phyloP scores from a whole-genome alignment of 169 alveolate species.

The Cryptosporidium sp. region DNA sequence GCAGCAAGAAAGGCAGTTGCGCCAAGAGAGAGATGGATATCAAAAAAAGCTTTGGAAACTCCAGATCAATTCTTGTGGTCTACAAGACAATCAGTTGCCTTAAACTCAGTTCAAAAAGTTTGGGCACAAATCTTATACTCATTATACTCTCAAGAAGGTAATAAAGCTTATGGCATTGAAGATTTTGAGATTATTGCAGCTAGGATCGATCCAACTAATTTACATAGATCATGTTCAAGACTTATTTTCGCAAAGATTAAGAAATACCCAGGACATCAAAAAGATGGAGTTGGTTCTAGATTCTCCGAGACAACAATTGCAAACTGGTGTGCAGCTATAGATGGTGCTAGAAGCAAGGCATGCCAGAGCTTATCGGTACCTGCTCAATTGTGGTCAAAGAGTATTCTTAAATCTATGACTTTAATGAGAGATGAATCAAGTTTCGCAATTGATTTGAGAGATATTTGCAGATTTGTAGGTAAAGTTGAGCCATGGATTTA shows the following conservation, averaged over 20 bases:
- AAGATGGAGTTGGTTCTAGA: conserved; percentile 51
- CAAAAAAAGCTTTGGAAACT: conserved; percentile 27
- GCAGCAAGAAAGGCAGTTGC: conserved; percentile 11
- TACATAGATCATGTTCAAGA: conserved; percentile 31
- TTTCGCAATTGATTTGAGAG: conserved; percentile 67
- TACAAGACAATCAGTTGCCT: conserved; percentile 45
- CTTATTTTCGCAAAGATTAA: conserved; percentile 57
- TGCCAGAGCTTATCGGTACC: conserved; percentile 50
- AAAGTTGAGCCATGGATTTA: conserved; percentile 61
- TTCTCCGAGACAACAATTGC: conserved; percentile 65
- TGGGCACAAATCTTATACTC: conserved; percentile 66
- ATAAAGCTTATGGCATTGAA: conserved; percentile 62
- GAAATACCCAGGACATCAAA: conserved; percentile 63
- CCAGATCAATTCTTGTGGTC: conserved; percentile 71
- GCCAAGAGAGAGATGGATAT: conserved; percentile 60
- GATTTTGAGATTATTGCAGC: conserved; percentile 58
- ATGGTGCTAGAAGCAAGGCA: conserved; percentile 70
- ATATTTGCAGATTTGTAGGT: conserved; percentile 36
- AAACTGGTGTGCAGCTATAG: conserved; percentile 76
- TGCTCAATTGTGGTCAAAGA: conserved; percentile 64
- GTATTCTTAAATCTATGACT: neutral
- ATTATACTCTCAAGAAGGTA: conserved; percentile 48
- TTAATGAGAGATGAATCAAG: conserved; percentile 40
- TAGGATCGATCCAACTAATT: conserved; percentile 65
- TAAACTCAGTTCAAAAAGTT: conserved; percentile 45